Conservation (phyloP, 306 rosid genomes). For the Biancaea sappan region DNA sequence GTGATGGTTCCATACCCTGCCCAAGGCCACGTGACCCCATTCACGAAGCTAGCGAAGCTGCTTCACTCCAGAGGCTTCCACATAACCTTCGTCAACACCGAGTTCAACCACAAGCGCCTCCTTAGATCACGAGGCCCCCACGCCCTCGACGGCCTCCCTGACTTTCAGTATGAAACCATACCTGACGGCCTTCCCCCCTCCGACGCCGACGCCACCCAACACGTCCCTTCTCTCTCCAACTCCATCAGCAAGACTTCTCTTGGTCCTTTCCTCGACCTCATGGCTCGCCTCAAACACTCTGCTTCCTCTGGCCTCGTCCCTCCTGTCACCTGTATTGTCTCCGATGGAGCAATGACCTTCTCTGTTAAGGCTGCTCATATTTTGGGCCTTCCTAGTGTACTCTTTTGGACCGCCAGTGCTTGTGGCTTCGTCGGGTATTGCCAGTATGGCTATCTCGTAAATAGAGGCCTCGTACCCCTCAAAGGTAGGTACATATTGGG, state of each 20-base stretch:
- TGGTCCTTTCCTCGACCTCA: not conserved
- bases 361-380: constrained; percentile 10
- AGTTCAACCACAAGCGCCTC: constrained; percentile 15
- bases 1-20: constrained; percentile 21
- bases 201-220: constrained; percentile 26
- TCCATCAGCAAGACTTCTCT: constrained; percentile 12
- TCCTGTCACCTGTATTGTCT: constrained; percentile 12
- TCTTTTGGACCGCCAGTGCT: constrained; percentile 35
- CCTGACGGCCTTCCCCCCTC: constrained; percentile 25
- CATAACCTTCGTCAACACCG: not conserved
- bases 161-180: constrained; percentile 18
- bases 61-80: constrained; percentile 31
- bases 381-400: constrained; percentile 5
- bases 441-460: constrained; percentile 7
- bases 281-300: not conserved
- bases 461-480: constrained; percentile 20
- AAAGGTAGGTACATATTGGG: constrained; percentile 34
- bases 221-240: not conserved
- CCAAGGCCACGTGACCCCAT: constrained; percentile 20
- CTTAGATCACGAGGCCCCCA: constrained; percentile 11
- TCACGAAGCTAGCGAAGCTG: constrained; percentile 17
- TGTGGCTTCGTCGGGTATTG: constrained; percentile 13
- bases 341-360: constrained; percentile 29
- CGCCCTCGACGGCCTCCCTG: constrained; percentile 11
- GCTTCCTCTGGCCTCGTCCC: not conserved